Evolutionary conservation across 169 alveolate genomes (phyloP).

Genomic region (Amoebophrya sp.): DNA sequence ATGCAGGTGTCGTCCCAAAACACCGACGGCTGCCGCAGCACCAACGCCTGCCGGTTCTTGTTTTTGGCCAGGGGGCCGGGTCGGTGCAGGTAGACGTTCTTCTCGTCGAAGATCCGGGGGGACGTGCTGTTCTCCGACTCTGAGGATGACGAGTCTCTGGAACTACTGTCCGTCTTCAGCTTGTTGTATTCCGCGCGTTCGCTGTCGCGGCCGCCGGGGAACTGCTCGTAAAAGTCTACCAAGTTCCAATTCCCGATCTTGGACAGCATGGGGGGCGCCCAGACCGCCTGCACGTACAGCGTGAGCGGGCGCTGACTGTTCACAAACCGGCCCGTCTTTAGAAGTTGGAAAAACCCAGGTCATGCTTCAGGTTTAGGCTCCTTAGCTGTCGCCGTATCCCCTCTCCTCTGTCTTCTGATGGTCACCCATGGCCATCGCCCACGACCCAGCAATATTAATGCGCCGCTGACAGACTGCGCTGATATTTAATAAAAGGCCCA

Average conservation of each 20-base stretch:
- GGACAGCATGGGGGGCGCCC: not conserved
- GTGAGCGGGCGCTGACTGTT: not conserved
- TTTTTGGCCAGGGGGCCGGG: not conserved
- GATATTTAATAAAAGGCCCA: no score
- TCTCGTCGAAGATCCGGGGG: not conserved
- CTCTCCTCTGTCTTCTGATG: no score
- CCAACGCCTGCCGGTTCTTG: not conserved
- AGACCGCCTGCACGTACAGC: not conserved
- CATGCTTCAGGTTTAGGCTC: no score
- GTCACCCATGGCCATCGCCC: no score
- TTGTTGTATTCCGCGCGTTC: not conserved
- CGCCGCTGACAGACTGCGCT: no score
- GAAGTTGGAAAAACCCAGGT: no score
- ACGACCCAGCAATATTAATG: no score
- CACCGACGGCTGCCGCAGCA: not conserved
- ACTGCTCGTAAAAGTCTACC: not conserved
- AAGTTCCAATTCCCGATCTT: not conserved
- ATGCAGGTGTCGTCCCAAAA: slow-evolving; percentile 5
- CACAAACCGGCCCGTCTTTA: not conserved
- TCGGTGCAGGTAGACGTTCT: not conserved
- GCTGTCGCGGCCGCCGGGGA: not conserved
- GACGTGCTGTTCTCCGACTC: not conserved
- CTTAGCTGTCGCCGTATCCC: no score
- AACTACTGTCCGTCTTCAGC: no score
- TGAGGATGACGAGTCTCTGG: not conserved